Conservation (phyloP, 768 basidiomycete species). For the Porpolomopsis calyptriformis region DNA sequence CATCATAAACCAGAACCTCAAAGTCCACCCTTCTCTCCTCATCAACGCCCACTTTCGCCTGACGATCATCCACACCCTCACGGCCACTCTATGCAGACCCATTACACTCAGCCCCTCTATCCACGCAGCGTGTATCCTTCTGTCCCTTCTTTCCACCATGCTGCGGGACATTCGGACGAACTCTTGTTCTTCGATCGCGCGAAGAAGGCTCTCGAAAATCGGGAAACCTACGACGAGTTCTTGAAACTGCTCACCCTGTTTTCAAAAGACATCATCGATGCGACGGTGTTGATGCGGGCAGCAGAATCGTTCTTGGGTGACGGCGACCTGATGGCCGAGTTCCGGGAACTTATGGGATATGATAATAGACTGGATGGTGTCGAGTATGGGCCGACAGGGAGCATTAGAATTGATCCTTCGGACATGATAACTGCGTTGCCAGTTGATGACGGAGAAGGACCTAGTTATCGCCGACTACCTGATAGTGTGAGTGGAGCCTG, state of each 20-base stretch:
- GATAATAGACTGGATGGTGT: slow-evolving; percentile 52
- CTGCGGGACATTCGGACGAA: slow-evolving; percentile 44
- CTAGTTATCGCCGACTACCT: slow-evolving; percentile 86
- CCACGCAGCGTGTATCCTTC: slow-evolving; percentile 15
- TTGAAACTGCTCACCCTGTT: slow-evolving; percentile 86
- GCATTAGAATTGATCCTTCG: slow-evolving; percentile 64
- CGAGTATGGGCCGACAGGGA: slow-evolving; percentile 67
- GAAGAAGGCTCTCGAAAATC: slow-evolving; percentile 65
- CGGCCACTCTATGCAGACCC: slow-evolving; percentile 13
- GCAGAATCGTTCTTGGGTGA: slow-evolving; percentile 77
- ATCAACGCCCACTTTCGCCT: slow-evolving; percentile 35
- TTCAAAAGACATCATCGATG: slow-evolving; percentile 84
- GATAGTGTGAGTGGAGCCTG: slow-evolving; percentile 55
- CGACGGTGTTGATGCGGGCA: slow-evolving; percentile 69
- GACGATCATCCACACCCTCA: slow-evolving; percentile 13
- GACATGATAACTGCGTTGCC: slow-evolving; percentile 71
- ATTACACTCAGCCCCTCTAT: slow-evolving; percentile 13
- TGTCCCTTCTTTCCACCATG: slow-evolving; percentile 17
- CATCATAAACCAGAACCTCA: slow-evolving; percentile 49
- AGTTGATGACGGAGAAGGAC: slow-evolving; percentile 78
- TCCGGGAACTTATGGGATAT: slow-evolving; percentile 79
- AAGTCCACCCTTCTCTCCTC: slow-evolving; percentile 44
- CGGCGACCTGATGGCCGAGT: slow-evolving; percentile 67
- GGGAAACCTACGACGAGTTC: slow-evolving; percentile 85
- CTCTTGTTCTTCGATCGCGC: slow-evolving; percentile 91